Evolutionary conservation across 2,329 filamentous ascomycete species (phyloP), one percentile per base, ranked within the genome.

Genomic region (Fusarium neocosmosporiellum): DNA sequence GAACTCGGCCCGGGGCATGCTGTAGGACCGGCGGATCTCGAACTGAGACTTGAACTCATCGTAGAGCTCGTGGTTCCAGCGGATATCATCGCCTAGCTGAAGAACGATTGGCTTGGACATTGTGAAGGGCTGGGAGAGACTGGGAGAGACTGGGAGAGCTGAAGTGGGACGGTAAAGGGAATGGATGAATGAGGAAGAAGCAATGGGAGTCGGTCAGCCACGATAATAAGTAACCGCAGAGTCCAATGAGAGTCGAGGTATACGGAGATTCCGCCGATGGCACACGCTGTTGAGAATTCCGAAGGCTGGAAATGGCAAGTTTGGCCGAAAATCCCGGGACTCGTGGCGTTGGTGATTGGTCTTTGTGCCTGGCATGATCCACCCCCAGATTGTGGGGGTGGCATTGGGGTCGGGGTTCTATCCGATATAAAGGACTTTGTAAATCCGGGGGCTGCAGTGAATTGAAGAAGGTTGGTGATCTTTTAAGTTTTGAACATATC

Each of bases 61-160:
- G 60, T 78, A 73, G 11, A 77, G 69, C n/a, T 77, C 69, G 48
- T 77, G 75, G 59, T 78, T 78, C 76, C 76, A 78, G 50, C 67
- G 66, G 14, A 78, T 78, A 27, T 78, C 76, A 41, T 78, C 75
- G 43, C 76, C 76, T 62, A 78, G 74, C n/a, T 78, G 76, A 14
- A 78, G 69, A 18, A 78, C 76, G n/a, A 76, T 75, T 37, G 76
- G 76, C 27, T 77, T 78, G 13, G 71, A 46, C 75, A 77, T 77
- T 50, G 58, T 70, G 59, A 18, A 10, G 20, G 29, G 39, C 39
- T 59, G 9, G 8, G 24, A 11, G 1, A 18, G 14, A 9, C 13
- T 31, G 27, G 37, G 20, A n/a, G n/a, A n/a, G n/a, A n/a, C n/a
- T n/a, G n/a, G n/a, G n/a, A n/a, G n/a, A n/a, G n/a, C n/a, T n/a